Base-by-base conservation (phyloP, 2,329 filamentous ascomycete genomes). In the Talaromyces sp. region DNA sequence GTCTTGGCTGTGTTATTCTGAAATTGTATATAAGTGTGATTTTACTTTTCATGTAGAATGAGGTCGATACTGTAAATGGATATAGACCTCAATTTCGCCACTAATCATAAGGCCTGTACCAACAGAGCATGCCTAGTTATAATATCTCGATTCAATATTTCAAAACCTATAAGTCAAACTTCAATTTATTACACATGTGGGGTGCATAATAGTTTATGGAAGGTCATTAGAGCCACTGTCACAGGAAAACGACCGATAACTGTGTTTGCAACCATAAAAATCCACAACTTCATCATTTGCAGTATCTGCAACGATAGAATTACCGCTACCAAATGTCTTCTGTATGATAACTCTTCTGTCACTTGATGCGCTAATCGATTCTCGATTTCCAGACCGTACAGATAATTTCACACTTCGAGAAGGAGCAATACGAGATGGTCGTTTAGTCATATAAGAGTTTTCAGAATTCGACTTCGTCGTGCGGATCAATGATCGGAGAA, bases 401-500 rank as follows among this genome's bases (percentile, higher is more conserved):
- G 45, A 52, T 22, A 61, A 52, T 16, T 48, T 7, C 1, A 27
- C 11, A 14, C n/a, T 37, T n/a, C 19, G n/a, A 19, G 59, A 52
- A 41, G 14, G 1, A 16, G 33, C 33, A 14, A 41, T 41, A n/a
- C 47, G 16, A 13, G 33, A 52, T 19, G 33, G 33, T 9, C 10
- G 19, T 45, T 22, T 43, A 43, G 14, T 27, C 31, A 27, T 62
- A 33, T 62, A 39, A 14, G 45, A 27, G n/a, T 11, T 31, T 9
- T 27, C 4, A 13, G 33, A 43, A 10, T 19, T 14, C 37, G 10
- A 16, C 19, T 60, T 61, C 35, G 13, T 47, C 48, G 13, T 59
- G 3, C 67, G 62, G 3, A 71, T 9, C 5, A 75, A 57, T 0
- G 72, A 72, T 16, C 73, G 70, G 7, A 76, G 66, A 14, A 70